A percentile compares a stretch with the other conserved stretches of the same genome.
phyloP scores from a whole-genome alignment of 2,329 filamentous ascomycete species.

The Cercospora janseana region DNA sequence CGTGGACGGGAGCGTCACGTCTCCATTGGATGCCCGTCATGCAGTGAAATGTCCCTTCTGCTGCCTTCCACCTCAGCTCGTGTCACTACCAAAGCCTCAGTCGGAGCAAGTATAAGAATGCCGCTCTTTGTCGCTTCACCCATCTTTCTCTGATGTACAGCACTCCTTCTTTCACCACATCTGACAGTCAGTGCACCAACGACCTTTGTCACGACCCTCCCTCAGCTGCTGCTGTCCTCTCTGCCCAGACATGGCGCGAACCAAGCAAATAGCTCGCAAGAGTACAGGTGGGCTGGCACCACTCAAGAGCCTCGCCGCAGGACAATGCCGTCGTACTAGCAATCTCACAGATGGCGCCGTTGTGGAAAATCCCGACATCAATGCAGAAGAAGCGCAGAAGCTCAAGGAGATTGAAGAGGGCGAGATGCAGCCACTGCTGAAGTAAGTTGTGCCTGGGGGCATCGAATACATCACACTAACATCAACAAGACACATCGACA shows the following conservation, averaged over 20 bases:
- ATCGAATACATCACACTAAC: neutral
- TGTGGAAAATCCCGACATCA: constrained; percentile 27
- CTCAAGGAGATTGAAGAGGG: constrained; percentile 32
- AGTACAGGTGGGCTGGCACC: constrained; percentile 15
- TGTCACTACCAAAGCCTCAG: neutral
- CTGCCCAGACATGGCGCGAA: constrained; percentile 22
- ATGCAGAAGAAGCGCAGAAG: constrained; percentile 26
- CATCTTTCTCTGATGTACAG: neutral
- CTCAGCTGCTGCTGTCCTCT: neutral
- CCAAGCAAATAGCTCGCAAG: constrained; percentile 24
- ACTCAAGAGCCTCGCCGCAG: neutral
- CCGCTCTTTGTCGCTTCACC: neutral
- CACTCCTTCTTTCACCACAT: neutral
- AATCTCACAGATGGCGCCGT: constrained; percentile 16
- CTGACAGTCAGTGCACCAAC: neutral
- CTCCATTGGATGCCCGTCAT: neutral
- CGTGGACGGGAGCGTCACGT: neutral
- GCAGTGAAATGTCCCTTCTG: neutral
- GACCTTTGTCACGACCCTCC: neutral
- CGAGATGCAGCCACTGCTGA: constrained; percentile 30
- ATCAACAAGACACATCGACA: constrained; percentile 29
- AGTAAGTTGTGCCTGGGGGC: neutral
- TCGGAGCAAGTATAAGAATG: neutral
- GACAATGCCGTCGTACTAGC: neutral
- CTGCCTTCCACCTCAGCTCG: neutral